phyloP scores from a whole-genome alignment of 495 filamentous ascomycete species.

The Monascus purpureus region DNA sequence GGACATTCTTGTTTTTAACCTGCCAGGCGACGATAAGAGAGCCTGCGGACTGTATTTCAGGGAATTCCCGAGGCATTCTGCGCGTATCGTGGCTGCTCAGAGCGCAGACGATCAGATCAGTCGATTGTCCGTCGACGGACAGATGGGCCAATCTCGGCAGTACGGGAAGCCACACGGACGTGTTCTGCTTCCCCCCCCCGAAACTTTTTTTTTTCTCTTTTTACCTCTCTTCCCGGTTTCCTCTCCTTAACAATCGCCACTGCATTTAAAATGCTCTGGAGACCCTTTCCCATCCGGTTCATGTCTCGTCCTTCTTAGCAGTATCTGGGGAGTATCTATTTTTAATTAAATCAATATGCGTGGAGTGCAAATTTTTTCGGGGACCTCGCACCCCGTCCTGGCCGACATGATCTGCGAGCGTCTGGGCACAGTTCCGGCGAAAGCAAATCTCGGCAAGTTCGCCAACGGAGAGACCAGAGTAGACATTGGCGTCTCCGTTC shows the following conservation, averaged over 20 bases:
- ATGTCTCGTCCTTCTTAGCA: slow-evolving; percentile 5
- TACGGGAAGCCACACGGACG: slow-evolving; percentile 2
- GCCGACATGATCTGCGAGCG: slow-evolving; percentile 60
- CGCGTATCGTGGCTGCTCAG: slow-evolving; percentile 1
- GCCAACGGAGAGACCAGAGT: slow-evolving; percentile 94
- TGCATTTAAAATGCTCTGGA: no score
- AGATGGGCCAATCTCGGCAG: not conserved
- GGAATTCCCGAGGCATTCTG: slow-evolving; percentile 50
- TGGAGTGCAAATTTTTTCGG: slow-evolving; percentile 56
- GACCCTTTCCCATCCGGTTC: slow-evolving; percentile 1
- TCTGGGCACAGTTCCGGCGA: slow-evolving; percentile 49
- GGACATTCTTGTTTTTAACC: slow-evolving; percentile 62
- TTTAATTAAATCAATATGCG: slow-evolving; percentile 43
- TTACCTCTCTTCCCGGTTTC: slow-evolving; percentile 3
- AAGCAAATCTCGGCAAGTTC: slow-evolving; percentile 55
- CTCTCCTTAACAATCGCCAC: slow-evolving; percentile 4
- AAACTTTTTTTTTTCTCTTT: slow-evolving; percentile 6
- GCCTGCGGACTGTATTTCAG: slow-evolving; percentile 72
- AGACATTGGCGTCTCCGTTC: slow-evolving; percentile 80
- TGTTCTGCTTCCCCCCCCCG: not conserved
- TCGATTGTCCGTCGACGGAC: not conserved
- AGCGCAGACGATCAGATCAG: not conserved
- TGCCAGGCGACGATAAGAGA: slow-evolving; percentile 94
- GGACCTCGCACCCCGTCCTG: slow-evolving; percentile 53
- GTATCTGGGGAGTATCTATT: no score